Conservation (phyloP, 2,329 filamentous ascomycete genomes). For the Fusarium gaditjirri region DNA sequence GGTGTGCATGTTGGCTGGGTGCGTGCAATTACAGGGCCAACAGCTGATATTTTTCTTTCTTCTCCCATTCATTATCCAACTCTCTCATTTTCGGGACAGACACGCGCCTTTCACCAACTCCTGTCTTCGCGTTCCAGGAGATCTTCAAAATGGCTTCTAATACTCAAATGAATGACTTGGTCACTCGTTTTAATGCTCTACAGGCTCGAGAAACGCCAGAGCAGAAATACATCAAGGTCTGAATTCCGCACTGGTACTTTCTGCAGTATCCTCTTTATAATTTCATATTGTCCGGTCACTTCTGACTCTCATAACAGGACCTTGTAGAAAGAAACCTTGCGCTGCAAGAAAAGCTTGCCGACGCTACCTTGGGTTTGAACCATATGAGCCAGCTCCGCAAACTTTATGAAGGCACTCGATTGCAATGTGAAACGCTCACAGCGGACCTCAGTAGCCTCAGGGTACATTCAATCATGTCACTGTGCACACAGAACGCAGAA, state of each 20-base stretch:
- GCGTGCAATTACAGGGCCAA: slow-evolving; percentile 31
- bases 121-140: neutral
- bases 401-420: neutral
- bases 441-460: slow-evolving; percentile 43
- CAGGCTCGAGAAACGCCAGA: neutral
- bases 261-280: neutral
- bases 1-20: slow-evolving; percentile 25
- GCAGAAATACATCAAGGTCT: neutral
- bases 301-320: neutral
- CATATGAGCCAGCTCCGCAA: neutral
- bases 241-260: neutral
- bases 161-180: neutral
- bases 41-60: slow-evolving; percentile 9
- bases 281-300: neutral
- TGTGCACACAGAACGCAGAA: slow-evolving; percentile 9
- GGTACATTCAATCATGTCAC: slow-evolving; percentile 6
- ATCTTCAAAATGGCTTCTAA: neutral
- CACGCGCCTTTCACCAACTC: slow-evolving; percentile 25
- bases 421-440: neutral
- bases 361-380: neutral
- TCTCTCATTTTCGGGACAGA: slow-evolving; percentile 11
- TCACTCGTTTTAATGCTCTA: neutral
- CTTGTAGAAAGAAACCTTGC: neutral
- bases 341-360: neutral
- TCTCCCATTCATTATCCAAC: neutral